These are phyloP conservation scores for Aciculoconidium aculeatum DNA, from an alignment of 805 yeast species.

Conservation along the genomic window DNA sequence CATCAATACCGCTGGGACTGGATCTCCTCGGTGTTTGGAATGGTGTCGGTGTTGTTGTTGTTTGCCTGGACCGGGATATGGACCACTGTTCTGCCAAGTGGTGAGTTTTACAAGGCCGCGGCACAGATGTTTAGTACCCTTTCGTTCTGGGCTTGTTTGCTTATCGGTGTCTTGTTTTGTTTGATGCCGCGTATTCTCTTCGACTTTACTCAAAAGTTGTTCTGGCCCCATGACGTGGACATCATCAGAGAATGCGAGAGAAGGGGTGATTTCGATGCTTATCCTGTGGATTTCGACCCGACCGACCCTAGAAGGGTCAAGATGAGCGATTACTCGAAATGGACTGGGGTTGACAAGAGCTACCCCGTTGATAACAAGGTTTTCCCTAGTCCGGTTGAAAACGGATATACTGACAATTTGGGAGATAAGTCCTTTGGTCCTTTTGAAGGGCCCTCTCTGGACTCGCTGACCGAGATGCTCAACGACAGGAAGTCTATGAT, in stretches of 20 bases:
- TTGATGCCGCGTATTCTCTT: slow-evolving; percentile 55
- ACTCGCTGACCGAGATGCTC: slow-evolving; percentile 1
- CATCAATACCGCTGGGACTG: slow-evolving; percentile 79
- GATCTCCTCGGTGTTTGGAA: slow-evolving; percentile 48
- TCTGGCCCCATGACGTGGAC: slow-evolving; percentile 62
- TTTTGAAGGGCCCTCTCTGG: no score
- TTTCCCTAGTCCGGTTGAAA: no score
- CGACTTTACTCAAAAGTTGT: slow-evolving; percentile 46
- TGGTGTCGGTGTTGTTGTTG: slow-evolving; percentile 51
- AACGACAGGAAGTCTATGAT: slow-evolving; percentile 29
- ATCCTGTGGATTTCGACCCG: slow-evolving; percentile 49
- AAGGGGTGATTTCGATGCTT: slow-evolving; percentile 45
- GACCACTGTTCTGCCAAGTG: slow-evolving; percentile 47
- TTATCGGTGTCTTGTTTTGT: slow-evolving; percentile 49
- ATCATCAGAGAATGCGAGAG: slow-evolving; percentile 58
- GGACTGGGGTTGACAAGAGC: no score
- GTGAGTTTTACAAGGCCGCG: slow-evolving; percentile 62
- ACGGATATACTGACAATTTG: no score
- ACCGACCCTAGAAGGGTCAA: slow-evolving; percentile 50
- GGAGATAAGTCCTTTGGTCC: no score
- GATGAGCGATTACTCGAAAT: slow-evolving; percentile 38
- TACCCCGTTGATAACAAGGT: no score
- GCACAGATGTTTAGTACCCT: slow-evolving; percentile 55
- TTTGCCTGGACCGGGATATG: slow-evolving; percentile 81
- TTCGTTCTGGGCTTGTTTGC: slow-evolving; percentile 59